phyloP scores from a whole-genome alignment of 306 rosid species.

The Dicorynia guianensis region DNA sequence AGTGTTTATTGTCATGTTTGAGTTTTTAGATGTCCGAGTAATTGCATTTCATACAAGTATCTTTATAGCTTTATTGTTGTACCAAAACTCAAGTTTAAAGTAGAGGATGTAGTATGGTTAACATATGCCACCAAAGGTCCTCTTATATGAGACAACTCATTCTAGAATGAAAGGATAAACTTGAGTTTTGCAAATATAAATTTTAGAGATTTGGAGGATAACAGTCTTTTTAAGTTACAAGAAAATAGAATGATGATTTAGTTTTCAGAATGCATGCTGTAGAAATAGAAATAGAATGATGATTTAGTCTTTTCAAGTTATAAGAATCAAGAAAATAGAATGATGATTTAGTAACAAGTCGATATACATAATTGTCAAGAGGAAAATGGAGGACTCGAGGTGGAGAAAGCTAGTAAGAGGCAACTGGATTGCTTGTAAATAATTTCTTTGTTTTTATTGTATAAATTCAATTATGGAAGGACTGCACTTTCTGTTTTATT shows the following conservation, averaged over 20 bases:
- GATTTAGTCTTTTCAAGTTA: constrained; percentile 3
- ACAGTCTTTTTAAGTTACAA: constrained; percentile 7
- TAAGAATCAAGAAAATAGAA: constrained; percentile 24
- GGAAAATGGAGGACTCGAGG: constrained; percentile 11
- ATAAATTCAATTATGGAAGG: constrained; percentile 21
- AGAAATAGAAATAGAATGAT: constrained; percentile 12
- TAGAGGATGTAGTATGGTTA: not conserved
- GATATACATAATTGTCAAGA: constrained; percentile 11
- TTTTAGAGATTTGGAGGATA: constrained; percentile 7
- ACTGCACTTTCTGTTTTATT: not conserved
- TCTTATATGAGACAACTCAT: constrained; percentile 2
- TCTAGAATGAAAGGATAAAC: constrained; percentile 18
- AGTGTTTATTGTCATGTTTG: constrained; percentile 25
- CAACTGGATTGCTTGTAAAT: constrained; percentile 11
- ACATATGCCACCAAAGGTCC: not conserved
- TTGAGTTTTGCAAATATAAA: constrained; percentile 4
- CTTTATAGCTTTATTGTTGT: constrained; percentile 7
- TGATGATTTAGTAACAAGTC: constrained; percentile 13
- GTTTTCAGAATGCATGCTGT: constrained; percentile 15
- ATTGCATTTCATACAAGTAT: constrained; percentile 18
- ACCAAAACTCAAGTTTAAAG: constrained; percentile 1
- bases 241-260: constrained; percentile 12
- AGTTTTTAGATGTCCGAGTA: constrained; percentile 10
- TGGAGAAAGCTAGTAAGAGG: constrained; percentile 1
- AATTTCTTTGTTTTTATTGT: constrained; percentile 11